Percentiles rank a stretch among this genome's conserved stretches.
Evolutionary conservation across 306 rosid genomes (phyloP).

Genomic region (Casuarina cunninghamiana): DNA sequence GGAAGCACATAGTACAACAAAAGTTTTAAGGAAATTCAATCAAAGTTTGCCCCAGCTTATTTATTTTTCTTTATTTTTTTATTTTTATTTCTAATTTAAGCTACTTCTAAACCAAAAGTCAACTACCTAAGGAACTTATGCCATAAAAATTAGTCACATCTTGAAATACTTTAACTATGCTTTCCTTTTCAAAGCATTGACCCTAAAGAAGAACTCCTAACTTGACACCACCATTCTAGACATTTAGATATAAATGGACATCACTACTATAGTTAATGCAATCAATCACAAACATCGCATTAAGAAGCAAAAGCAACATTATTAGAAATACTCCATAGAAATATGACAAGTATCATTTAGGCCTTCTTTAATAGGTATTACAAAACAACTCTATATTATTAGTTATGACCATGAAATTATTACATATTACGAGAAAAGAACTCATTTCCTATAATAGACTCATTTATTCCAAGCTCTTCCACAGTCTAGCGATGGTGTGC

Average conservation of each 20-base stretch:
- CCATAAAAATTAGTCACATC: not conserved
- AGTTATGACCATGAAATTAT: conserved; percentile 3
- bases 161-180: not conserved
- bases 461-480: conserved; percentile 71
- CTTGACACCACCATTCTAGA: not conserved
- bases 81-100: not conserved
- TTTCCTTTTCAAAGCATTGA: not conserved
- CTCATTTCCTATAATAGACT: conserved; percentile 62
- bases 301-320: not conserved
- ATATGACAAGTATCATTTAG: not conserved
- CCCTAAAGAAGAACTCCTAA: not conserved
- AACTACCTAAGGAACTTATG: not conserved
- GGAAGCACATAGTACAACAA: not conserved
- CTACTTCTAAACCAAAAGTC: not conserved
- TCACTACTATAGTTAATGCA: not conserved
- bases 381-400: conserved; percentile 2
- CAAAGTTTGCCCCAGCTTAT: not conserved
- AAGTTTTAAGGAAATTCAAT: not conserved
- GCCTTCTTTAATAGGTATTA: not conserved
- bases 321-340: not conserved
- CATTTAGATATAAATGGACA: not conserved
- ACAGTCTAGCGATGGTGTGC: conserved; percentile 67
- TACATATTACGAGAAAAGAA: conserved; percentile 3
- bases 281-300: not conserved
- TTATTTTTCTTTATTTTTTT: not conserved